Base-by-base conservation (phyloP, 1,284 basidiomycete genomes). In the Somion occarium region DNA sequence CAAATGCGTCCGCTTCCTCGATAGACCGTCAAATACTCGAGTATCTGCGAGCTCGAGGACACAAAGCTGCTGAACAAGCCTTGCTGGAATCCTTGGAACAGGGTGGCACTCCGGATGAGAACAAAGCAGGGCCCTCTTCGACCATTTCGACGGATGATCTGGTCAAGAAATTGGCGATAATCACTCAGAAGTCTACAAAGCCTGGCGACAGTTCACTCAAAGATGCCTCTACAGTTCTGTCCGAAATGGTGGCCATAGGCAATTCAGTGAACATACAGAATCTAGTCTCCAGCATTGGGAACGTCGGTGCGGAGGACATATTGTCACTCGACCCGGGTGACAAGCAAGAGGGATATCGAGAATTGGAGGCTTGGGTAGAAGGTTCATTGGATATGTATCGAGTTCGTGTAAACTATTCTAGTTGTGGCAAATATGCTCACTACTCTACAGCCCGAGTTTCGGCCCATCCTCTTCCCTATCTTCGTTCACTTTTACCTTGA, bases 401-500 rank as follows among this genome's bases (percentile, higher is more conserved):
- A 64, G 88, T 85, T 67, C 57, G 77, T 76, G 20, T 27, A 24
- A 44, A 12, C 15, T 7, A 34, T 34, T 15, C 15, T 34, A 15
- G 4, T 13, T 55, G 18, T 46, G 48, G 26, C 57, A 51, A 30
- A 26, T 38, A 2, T 56, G 24, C 42, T 51, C 48, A 26, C 49
- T 44, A 49, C 39, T 38, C 30, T 26, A 3, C 63, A 94, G 91
- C 92, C 93, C 53, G 95, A 99, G 69, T 89, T 99, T 58, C 76
- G 90, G 55, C 92, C 93, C 34, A 86, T 99, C 30, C 73, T 98
- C 15, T 95, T 95, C 63, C 97, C 97, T 3, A 89, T 99, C 55
- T 99, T 98, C 66, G 93, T 91, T 39, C 94, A 99, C 69, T 97
- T 97, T 63, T 98, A 96, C 69, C 78, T 99, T 30, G 95, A 98